A percentile compares a stretch with the other conserved stretches of the same genome.
phyloP scores from a whole-genome alignment of 345 rosid species.

The Dovyalis caffra region DNA sequence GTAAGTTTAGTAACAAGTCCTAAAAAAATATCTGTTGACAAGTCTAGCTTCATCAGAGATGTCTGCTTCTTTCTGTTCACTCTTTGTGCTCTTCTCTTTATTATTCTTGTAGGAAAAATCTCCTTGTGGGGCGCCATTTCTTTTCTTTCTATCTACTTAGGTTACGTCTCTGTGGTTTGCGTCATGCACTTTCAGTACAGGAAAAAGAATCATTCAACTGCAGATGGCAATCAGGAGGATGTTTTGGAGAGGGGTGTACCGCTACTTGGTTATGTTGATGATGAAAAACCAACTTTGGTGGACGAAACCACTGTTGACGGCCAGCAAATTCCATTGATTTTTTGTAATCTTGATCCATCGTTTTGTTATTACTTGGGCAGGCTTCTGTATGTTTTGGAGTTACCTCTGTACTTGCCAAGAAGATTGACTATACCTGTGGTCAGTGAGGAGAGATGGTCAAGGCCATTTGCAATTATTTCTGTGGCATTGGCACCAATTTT shows the following conservation, averaged over 20 bases:
- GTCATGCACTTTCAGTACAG: conserved; percentile 37
- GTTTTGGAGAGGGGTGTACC: conserved; percentile 42
- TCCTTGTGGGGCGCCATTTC: conserved; percentile 57
- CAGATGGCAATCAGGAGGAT: conserved; percentile 12
- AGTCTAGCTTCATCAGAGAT: conserved; percentile 70
- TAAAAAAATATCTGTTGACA: conserved; percentile 47
- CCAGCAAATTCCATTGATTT: conserved; percentile 1
- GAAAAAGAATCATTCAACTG: conserved; percentile 1
- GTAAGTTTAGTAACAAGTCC: conserved; percentile 45
- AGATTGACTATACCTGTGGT: conserved; percentile 77
- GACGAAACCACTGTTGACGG: conserved; percentile 20
- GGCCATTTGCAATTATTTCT: conserved; percentile 62
- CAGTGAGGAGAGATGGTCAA: conserved; percentile 73
- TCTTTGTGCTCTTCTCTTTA: conserved; percentile 55
- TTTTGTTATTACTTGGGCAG: conserved; percentile 22
- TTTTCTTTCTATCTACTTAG: conserved; percentile 58
- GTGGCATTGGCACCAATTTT: conserved; percentile 69
- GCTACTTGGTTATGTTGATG: conserved; percentile 49
- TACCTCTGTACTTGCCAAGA: conserved; percentile 81
- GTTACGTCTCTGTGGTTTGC: conserved; percentile 63
- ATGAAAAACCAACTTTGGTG: conserved; percentile 30
- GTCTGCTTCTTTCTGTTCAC: conserved; percentile 62
- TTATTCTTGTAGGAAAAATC: conserved; percentile 52
- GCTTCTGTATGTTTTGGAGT: conserved; percentile 47
- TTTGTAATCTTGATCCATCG: conserved; percentile 28